A percentile compares a stretch with the other conserved stretches of the same genome.
Evolutionary conservation across 768 basidiomycete genomes (phyloP).

Genomic region (Tylopilus sp.): DNA sequence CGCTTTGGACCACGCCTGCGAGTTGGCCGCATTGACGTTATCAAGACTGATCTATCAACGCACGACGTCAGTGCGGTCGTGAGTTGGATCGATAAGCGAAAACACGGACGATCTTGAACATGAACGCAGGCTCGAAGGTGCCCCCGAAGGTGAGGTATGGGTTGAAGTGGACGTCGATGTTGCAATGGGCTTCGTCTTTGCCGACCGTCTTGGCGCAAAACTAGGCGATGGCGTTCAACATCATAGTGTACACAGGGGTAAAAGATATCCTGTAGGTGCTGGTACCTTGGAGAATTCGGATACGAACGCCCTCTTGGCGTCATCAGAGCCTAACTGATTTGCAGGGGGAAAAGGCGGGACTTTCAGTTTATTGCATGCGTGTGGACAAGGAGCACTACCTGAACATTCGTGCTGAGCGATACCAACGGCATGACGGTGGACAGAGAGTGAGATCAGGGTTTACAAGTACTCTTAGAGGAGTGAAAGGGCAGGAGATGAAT

Average conservation of each 20-base stretch:
- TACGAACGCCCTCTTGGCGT: constrained; percentile 34
- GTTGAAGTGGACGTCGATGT: constrained; percentile 53
- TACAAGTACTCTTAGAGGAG: neutral
- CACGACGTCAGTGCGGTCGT: neutral
- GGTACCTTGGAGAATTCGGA: constrained; percentile 58
- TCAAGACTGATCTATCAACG: constrained; percentile 51
- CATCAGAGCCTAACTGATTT: constrained; percentile 17
- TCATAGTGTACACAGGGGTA: neutral
- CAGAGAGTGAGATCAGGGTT: neutral
- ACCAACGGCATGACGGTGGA: constrained; percentile 34
- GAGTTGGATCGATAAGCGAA: neutral
- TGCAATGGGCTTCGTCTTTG: constrained; percentile 55
- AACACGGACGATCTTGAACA: constrained; percentile 53
- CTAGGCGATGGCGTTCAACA: constrained; percentile 30
- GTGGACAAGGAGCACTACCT: constrained; percentile 17
- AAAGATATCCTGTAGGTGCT: neutral
- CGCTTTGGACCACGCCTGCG: constrained; percentile 51
- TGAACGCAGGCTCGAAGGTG: constrained; percentile 63
- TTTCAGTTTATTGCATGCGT: neutral
- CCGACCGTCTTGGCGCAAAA: constrained; percentile 48
- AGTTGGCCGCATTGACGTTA: constrained; percentile 45
- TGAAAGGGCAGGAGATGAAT: no score
- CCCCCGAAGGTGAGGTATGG: constrained; percentile 60
- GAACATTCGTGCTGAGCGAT: constrained; percentile 38
- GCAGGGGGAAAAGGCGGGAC: no score